Evolutionary conservation across 2,329 filamentous ascomycete species (phyloP).

Genomic region (Xylaria sp.): DNA sequence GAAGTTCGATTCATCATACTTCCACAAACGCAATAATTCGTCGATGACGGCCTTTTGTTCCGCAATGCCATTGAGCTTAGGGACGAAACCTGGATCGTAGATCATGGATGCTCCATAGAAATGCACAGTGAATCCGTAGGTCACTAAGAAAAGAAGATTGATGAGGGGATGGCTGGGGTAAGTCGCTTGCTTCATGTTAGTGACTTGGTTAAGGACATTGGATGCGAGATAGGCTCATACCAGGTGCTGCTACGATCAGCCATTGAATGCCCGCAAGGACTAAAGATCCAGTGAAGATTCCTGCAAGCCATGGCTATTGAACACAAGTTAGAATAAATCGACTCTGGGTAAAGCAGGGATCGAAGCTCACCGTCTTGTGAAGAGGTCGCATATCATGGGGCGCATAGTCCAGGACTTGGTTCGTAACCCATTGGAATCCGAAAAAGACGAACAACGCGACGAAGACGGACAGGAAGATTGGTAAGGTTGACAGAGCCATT

Average conservation of each 20-base stretch:
- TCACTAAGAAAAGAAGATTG: slow-evolving; percentile 68
- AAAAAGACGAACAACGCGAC: slow-evolving; percentile 61
- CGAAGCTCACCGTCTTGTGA: slow-evolving; percentile 69
- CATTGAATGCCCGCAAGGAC: slow-evolving; percentile 77
- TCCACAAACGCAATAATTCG: slow-evolving; percentile 76
- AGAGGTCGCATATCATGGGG: slow-evolving; percentile 84
- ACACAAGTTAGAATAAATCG: slow-evolving; percentile 11
- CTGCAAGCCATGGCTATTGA: slow-evolving; percentile 76
- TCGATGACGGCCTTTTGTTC: slow-evolving; percentile 87
- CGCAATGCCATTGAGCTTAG: slow-evolving; percentile 81
- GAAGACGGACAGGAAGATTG: slow-evolving; percentile 71
- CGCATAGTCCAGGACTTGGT: slow-evolving; percentile 73
- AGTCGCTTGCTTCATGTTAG: slow-evolving; percentile 50
- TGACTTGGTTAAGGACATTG: neutral
- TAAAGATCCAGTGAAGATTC: slow-evolving; percentile 83
- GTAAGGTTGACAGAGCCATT: slow-evolving; percentile 66
- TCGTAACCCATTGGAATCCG: slow-evolving; percentile 69
- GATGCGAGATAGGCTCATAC: slow-evolving; percentile 40
- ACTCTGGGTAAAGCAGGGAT: no score
- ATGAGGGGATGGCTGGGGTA: slow-evolving; percentile 62
- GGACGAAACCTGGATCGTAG: slow-evolving; percentile 86
- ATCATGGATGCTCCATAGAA: slow-evolving; percentile 86
- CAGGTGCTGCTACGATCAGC: slow-evolving; percentile 66
- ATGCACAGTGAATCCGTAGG: slow-evolving; percentile 65
- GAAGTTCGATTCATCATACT: slow-evolving; percentile 91